Percentiles rank a stretch among this genome's conserved stretches.
phyloP scores from a whole-genome alignment of 495 filamentous ascomycete genomes.

The Podospora tetraspora region DNA sequence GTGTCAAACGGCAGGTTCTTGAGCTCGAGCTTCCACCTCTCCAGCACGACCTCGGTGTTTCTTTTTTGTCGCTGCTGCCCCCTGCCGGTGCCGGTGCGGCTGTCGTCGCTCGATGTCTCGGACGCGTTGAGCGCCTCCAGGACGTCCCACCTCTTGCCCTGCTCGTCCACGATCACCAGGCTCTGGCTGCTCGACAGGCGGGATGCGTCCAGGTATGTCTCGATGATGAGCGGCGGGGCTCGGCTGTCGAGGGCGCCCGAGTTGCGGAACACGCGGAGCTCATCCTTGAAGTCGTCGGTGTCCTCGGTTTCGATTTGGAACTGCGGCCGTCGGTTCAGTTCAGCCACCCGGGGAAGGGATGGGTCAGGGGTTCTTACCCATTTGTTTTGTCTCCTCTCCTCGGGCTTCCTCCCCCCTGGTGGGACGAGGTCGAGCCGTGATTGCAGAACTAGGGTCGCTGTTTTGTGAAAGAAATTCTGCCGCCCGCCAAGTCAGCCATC shows the following conservation, averaged over 20 bases:
- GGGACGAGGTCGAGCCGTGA: constrained; percentile 67
- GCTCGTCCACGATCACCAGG: constrained; percentile 77
- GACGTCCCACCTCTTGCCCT: constrained; percentile 90
- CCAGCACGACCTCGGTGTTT: constrained; percentile 68
- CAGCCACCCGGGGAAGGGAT: neutral
- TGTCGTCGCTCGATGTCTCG: constrained; percentile 50
- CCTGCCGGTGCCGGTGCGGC: constrained; percentile 24
- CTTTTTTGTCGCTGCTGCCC: constrained; percentile 31
- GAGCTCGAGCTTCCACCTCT: constrained; percentile 84
- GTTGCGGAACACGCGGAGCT: constrained; percentile 70
- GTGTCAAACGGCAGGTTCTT: constrained; percentile 48
- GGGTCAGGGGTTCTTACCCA: constrained; percentile 64
- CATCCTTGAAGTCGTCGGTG: constrained; percentile 75
- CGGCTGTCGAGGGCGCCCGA: constrained; percentile 70
- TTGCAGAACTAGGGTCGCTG: constrained; percentile 77
- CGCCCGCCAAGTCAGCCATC: constrained; percentile 18
- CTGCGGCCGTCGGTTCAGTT: constrained; percentile 39
- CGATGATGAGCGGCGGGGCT: constrained; percentile 83
- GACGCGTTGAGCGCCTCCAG: constrained; percentile 70
- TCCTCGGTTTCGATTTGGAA: constrained; percentile 94
- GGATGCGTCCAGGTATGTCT: constrained; percentile 80
- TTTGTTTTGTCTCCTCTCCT: constrained; percentile 66
- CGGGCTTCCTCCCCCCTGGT: constrained; percentile 48
- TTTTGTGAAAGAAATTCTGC: constrained; percentile 89
- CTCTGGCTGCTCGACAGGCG: constrained; percentile 79